These are phyloP conservation scores for Steccherinum ochraceum DNA, from an alignment of 768 basidiomycete species.

Conservation along the genomic window DNA sequence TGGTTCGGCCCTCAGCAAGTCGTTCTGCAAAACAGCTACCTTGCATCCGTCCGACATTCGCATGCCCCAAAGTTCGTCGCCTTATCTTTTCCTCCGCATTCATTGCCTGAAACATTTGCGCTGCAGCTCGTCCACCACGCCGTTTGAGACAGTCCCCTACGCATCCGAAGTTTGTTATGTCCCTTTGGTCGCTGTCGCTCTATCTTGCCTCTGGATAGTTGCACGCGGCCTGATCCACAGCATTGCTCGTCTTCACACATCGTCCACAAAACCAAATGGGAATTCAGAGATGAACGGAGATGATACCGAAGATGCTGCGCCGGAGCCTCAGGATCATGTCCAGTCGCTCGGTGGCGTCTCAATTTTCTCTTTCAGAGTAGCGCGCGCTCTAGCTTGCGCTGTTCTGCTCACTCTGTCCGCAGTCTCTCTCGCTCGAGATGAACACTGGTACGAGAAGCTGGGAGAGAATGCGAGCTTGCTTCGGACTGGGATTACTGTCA, in stretches of 20 bases:
- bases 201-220: background rate
- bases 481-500: slow-evolving; percentile 22
- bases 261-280: background rate
- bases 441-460: slow-evolving; percentile 10
- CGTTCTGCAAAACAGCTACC: background rate
- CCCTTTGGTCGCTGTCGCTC: background rate
- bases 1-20: background rate
- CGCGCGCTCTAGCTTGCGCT: slow-evolving; percentile 23
- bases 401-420: slow-evolving; percentile 29
- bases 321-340: background rate
- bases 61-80: background rate
- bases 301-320: background rate
- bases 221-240: background rate
- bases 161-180: background rate
- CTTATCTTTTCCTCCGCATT: too few species aligned
- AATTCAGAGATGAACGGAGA: background rate
- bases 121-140: background rate
- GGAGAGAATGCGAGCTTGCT: slow-evolving; percentile 22
- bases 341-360: slow-evolving; percentile 23
- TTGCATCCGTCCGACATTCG: background rate
- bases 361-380: slow-evolving; percentile 27
- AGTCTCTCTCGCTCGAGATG: slow-evolving; percentile 18
- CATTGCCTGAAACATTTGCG: background rate
- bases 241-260: background rate
- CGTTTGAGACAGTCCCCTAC: background rate